Conservation (phyloP, 768 basidiomycete genomes). For the Kwoniella dejecticola region DNA sequence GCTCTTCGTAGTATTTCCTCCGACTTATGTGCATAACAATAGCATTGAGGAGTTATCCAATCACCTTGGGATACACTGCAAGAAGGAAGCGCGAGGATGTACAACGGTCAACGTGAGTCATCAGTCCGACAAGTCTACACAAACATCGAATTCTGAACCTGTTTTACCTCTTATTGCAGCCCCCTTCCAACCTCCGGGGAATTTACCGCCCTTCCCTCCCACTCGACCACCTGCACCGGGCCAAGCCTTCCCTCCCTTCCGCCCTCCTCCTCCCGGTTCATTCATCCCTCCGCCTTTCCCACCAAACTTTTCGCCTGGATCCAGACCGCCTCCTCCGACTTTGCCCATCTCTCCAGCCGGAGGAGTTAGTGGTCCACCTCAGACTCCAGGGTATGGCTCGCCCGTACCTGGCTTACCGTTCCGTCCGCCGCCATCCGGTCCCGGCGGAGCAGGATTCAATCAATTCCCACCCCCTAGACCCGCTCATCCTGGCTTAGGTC, state of each 20-base stretch:
- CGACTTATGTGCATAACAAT: no score
- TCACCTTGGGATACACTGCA: no score
- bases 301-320: constrained; percentile 35
- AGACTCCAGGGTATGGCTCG: neutral
- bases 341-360: constrained; percentile 14
- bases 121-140: no score
- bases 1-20: no score
- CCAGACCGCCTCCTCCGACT: constrained; percentile 24
- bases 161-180: no score
- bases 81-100: no score
- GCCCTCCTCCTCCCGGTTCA: constrained; percentile 26
- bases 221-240: constrained; percentile 18
- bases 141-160: neutral
- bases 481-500: constrained; percentile 37
- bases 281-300: constrained; percentile 47
- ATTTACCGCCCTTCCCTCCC: constrained; percentile 43
- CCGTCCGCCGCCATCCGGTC: constrained; percentile 28
- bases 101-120: constrained; percentile 34
- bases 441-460: constrained; percentile 5
- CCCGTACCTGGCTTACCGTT: constrained; percentile 17
- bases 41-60: no score
- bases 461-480: constrained; percentile 23
- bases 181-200: constrained; percentile 13
- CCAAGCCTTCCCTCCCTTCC: constrained; percentile 48
- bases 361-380: neutral